These are phyloP conservation scores for Imleria badia DNA, from an alignment of 768 basidiomycete species.

Conservation along the genomic window DNA sequence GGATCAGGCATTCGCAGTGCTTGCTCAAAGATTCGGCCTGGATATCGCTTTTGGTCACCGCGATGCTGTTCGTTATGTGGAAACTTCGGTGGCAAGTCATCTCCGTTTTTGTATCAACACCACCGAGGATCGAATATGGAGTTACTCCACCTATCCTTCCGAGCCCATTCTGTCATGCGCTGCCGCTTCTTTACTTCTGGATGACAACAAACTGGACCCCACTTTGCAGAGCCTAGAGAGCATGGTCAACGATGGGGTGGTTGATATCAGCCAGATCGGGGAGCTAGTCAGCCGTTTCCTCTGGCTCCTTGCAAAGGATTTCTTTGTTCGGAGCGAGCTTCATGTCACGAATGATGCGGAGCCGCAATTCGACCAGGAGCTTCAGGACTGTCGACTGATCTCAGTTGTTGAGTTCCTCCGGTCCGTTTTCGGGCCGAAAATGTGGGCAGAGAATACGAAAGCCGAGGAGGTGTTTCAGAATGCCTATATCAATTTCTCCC, in stretches of 20 bases:
- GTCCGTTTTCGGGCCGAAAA: not conserved
- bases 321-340: not conserved
- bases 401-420: not conserved
- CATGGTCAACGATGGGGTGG: not conserved
- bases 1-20: not conserved
- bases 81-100: not conserved
- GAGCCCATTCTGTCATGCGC: slow-evolving; percentile 6
- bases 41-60: no score
- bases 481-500: not conserved
- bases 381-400: not conserved
- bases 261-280: not conserved
- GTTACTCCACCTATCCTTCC: slow-evolving; percentile 1
- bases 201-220: not conserved
- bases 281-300: slow-evolving; percentile 7
- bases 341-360: no score
- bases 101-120: not conserved
- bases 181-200: not conserved
- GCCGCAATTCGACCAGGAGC: no score
- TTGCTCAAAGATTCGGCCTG: not conserved
- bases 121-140: not conserved
- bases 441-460: no score
- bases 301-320: slow-evolving; percentile 7
- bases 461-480: not conserved
- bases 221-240: not conserved
- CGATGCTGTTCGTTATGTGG: no score